Percentiles rank a stretch among this genome's conserved stretches.
phyloP scores from a whole-genome alignment of 176 grass and related monocot species.

The Olyra latifolia region DNA sequence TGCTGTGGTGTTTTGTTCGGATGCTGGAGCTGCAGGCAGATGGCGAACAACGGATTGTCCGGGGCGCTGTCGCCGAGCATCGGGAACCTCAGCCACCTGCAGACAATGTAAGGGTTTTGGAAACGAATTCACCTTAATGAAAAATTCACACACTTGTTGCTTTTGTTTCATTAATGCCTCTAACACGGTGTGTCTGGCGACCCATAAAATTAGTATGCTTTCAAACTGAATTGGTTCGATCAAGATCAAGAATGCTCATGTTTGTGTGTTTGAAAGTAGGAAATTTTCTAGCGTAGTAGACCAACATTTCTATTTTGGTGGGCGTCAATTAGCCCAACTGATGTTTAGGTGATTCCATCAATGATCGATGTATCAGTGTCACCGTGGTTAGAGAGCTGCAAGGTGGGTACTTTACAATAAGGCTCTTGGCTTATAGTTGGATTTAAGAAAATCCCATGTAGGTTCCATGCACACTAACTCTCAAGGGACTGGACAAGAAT shows the following conservation, averaged over 20 bases:
- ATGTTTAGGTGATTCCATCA: background rate
- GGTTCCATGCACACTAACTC: background rate
- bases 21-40: constrained; percentile 69
- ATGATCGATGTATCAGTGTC: background rate
- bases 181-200: background rate
- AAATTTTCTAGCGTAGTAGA: background rate
- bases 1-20: background rate
- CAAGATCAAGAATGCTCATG: background rate
- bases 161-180: background rate
- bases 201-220: background rate
- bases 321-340: background rate
- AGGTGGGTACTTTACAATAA: background rate
- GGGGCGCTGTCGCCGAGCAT: constrained; percentile 78
- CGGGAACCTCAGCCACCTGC: constrained; percentile 85
- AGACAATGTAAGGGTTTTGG: constrained; percentile 66
- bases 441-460: background rate
- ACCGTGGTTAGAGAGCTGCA: background rate
- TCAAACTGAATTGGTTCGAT: background rate
- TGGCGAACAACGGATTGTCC: constrained; percentile 77
- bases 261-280: background rate
- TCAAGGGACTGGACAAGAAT: constrained; percentile 7
- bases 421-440: constrained; percentile 5
- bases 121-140: constrained; percentile 1
- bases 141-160: background rate
- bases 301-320: background rate